Evolutionary conservation across 2,329 filamentous ascomycete species (phyloP), one percentile per base, ranked within the genome.

Genomic region (Aspergillus ochraceoroseus): DNA sequence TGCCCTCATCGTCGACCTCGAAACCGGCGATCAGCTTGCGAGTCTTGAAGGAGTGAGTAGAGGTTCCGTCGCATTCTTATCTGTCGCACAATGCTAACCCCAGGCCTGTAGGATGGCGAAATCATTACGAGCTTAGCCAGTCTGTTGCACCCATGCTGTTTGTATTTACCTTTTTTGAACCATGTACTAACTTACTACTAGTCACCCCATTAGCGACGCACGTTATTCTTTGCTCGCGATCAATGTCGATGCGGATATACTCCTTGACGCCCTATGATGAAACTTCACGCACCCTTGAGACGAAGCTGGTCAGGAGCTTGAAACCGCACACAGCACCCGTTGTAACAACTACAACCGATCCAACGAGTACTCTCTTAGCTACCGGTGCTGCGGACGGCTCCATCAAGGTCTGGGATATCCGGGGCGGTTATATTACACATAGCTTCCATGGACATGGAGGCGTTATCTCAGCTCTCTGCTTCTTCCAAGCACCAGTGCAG

Each of bases 381-480:
- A 96, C 90, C 11, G 92, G 94, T 48, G 87, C 86, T 33, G 89
- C 92, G 3, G 92, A 98, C 60, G 92, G 92, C 15, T 79, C 85
- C 1, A 86, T 96, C 55, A 98, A 98, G 65, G 83, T 98, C 37
- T 98, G 90, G 90, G 92, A 98, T 66, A 87, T 98, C 44, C 74
- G 76, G 34, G 87, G 83, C 30, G 92, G 92, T 14, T 96, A 85
- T 64, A 81, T 88, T 20, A 98, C 94, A 18, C 92, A 98, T 65
- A 95, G 87, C 0, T 94, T 98, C 65, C 85, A 90, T 53, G 89
- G 89, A 1, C 90, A 94, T 41, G 88, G 88, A 44, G 89, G 92
- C 7, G 76, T 98, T 14, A 79, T 98, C 3, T 95, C 92, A 8
- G 87, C 92, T 0, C 72, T 98, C 12, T 83, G 83, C 54, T 96